A percentile compares a stretch with the other conserved stretches of the same genome.
phyloP scores from a whole-genome alignment of 2,329 filamentous ascomycete genomes.

The Aspergillus hortae region DNA sequence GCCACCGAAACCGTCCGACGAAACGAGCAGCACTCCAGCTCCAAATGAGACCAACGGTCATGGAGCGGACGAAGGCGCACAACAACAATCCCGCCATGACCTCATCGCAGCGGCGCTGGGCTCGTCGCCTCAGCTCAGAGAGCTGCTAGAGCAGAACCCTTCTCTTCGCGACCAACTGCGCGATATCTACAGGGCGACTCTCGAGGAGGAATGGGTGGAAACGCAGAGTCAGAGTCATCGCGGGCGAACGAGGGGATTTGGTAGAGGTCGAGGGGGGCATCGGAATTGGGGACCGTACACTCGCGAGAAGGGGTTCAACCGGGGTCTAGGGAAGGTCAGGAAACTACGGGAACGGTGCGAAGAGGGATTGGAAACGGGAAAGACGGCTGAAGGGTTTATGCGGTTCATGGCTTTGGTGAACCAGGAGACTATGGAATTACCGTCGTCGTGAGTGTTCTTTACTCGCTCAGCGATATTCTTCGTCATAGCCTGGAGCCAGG shows the following conservation, averaged over 20 bases:
- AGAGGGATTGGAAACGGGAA: constrained; percentile 28
- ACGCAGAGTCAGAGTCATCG: constrained; percentile 21
- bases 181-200: constrained; percentile 41
- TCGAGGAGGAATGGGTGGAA: constrained; percentile 41
- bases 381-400: constrained; percentile 34
- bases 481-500: no score
- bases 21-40: constrained; percentile 9
- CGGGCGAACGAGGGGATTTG: constrained; percentile 22
- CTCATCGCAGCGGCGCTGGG: constrained; percentile 15
- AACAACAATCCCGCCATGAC: constrained; percentile 4
- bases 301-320: constrained; percentile 41
- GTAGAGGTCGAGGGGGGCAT: constrained; percentile 23
- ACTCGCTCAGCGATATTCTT: no score
- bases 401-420: constrained; percentile 34
- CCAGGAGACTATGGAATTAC: constrained; percentile 4
- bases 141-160: constrained; percentile 37
- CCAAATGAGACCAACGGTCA: constrained; percentile 7
- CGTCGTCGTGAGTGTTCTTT: not conserved
- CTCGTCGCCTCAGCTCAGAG: constrained; percentile 32
- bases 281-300: constrained; percentile 37
- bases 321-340: constrained; percentile 37
- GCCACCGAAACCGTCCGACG: constrained; percentile 12
- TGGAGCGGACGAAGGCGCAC: constrained; percentile 4
- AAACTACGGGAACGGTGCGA: constrained; percentile 37
- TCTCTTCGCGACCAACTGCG: constrained; percentile 37